Base-by-base conservation (phyloP, 352 stramenopile species). In the Elongisporangium senticosum region DNA sequence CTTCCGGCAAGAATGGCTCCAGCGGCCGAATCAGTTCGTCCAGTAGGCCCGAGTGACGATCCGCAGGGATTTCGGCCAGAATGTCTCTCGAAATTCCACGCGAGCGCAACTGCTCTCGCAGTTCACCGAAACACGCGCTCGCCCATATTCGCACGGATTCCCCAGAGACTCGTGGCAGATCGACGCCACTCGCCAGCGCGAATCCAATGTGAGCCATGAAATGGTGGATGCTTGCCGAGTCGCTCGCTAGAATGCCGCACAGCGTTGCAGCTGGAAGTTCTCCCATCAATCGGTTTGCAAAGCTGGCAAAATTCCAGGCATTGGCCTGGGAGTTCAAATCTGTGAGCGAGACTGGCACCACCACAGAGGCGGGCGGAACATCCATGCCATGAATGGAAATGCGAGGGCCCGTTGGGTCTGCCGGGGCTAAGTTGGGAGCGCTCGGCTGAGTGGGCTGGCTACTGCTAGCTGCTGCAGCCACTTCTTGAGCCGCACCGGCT, bases 221-320 rank as follows among this genome's bases (percentile, higher is more conserved):
- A 8, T 78, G 65, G 49, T 87, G 79, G 10, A 90, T 59, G 21
- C 77, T 72, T n/a, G 61, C 70, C 1, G 70, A 58, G 23, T 87
- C 67, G 2, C 73, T 77, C 2, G 58, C 62, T n/a, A 90, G 20
- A 26, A 89, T 52, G 13, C 77, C 77, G 50, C 86, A 89, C 3
- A 88, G 55, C 14, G 75, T 76, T 17, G 72, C 69, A 3, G 75
- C 69, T 0, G 81, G 66, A 13, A 90, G 51, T 20, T 85, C 75
- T 54, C 56, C 67, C 7, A 68, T 65, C 10, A 90, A 23, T 8
- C 75, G 77, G 21, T 62, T 79, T 22, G 79, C 52, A 64, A 89
- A 74, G 19, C 78, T 77, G 2, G 69, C 72, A 33, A 90, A 71
- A 50, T 88, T 83, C 81, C 81, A 90, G 37, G 68, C 67, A 37